These are phyloP conservation scores for Gossypium aridum DNA, from an alignment of 441 rosid species.

Conservation along the genomic window DNA sequence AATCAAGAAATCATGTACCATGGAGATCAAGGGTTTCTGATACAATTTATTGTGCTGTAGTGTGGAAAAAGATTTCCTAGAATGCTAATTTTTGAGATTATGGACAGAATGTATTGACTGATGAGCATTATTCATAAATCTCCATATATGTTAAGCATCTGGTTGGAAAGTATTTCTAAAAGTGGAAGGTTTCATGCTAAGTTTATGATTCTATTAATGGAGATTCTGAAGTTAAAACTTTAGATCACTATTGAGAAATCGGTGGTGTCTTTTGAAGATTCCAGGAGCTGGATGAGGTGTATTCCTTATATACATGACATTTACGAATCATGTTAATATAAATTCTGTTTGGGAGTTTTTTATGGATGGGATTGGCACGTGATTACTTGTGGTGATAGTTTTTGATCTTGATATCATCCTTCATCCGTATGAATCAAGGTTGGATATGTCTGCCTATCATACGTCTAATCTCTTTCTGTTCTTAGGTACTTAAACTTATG, in stretches of 20 bases:
- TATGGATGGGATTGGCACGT: constrained; percentile 3
- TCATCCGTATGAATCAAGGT: constrained; percentile 7
- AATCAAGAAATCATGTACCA: constrained; percentile 20
- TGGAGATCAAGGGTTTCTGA: constrained; percentile 21
- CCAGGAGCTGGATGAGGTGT: neutral
- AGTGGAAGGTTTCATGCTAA: constrained; percentile 19
- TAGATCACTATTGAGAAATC: neutral
- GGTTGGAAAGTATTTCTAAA: constrained; percentile 22
- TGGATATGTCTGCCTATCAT: constrained; percentile 5
- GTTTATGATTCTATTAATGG: constrained; percentile 14
- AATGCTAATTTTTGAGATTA: constrained; percentile 12
- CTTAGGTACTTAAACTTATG: neutral
- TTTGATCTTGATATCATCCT: constrained; percentile 17
- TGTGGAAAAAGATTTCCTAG: constrained; percentile 13
- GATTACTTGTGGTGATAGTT: constrained; percentile 1
- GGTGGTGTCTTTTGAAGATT: neutral
- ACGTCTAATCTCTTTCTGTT: neutral
- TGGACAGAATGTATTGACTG: constrained; percentile 15
- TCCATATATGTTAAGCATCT: constrained; percentile 19
- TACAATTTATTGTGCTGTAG: neutral
- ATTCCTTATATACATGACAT: neutral
- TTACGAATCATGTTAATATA: constrained; percentile 9
- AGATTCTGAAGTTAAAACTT: constrained; percentile 18
- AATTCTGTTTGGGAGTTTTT: constrained; percentile 10
- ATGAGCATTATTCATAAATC: constrained; percentile 24